Percentiles rank a stretch among this genome's conserved stretches.
These are phyloP conservation scores for Brettanomyces nanus DNA, from an alignment of 805 yeast genomes.

Conservation along the genomic window DNA sequence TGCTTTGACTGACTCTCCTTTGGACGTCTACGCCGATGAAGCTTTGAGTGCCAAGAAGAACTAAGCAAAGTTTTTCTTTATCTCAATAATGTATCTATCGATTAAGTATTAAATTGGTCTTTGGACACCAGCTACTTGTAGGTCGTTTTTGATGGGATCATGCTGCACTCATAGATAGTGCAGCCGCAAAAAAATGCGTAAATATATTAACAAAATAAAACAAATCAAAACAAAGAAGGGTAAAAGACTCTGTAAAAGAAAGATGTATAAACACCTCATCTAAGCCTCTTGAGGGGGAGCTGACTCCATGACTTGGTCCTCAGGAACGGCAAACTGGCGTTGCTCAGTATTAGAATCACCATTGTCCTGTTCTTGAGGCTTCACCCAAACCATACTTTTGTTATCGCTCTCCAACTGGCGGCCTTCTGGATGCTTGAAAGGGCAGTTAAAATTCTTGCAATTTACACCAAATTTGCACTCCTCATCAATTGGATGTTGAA, in stretches of 20 bases:
- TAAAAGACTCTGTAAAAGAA: not conserved
- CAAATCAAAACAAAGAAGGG: constrained; percentile 3
- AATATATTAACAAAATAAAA: not conserved
- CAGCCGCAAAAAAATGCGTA: not conserved
- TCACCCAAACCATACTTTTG: constrained; percentile 26
- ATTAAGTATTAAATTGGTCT: too few relatives aligned
- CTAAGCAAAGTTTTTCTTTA: too few relatives aligned
- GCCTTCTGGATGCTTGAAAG: constrained; percentile 78
- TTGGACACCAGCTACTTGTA: too few relatives aligned
- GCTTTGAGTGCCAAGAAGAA: constrained; percentile 69
- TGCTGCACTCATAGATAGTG: too few relatives aligned
- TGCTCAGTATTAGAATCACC: constrained; percentile 36
- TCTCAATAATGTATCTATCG: too few relatives aligned
- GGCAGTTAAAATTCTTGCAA: constrained; percentile 66
- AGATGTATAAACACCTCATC: not conserved
- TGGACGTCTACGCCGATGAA: constrained; percentile 89
- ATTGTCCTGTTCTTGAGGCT: constrained; percentile 11
- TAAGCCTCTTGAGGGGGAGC: constrained; percentile 42
- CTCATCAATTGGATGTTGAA: constrained; percentile 73
- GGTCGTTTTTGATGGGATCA: too few relatives aligned
- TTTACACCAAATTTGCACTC: constrained; percentile 72
- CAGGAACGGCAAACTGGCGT: constrained; percentile 72
- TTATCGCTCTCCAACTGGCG: constrained; percentile 32
- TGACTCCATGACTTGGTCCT: constrained; percentile 62
- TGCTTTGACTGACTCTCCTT: constrained; percentile 83